These are phyloP conservation scores for Knoxia roxburghii DNA, from an alignment of 257 asterid genomes.

Conservation along the genomic window DNA sequence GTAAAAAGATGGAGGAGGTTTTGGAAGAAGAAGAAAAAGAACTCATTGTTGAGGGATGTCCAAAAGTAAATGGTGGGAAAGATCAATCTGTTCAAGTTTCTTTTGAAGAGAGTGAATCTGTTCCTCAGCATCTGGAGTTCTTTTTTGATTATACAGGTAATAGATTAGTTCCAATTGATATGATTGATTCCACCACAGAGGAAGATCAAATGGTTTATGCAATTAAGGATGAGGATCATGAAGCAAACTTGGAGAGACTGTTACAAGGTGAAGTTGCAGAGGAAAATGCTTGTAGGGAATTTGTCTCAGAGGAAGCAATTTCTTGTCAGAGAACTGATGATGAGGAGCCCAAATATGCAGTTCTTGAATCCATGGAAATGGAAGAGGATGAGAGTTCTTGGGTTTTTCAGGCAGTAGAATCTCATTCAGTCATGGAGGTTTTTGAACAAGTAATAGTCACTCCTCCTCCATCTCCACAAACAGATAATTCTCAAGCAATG, in stretches of 20 bases:
- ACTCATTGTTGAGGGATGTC: slow-evolving; percentile 23
- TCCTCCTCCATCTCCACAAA: slow-evolving; percentile 21
- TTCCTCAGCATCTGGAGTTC: slow-evolving; percentile 74
- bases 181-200: slow-evolving; percentile 49
- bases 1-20: slow-evolving; percentile 6
- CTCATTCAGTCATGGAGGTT: slow-evolving; percentile 21
- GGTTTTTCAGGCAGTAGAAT: slow-evolving; percentile 46
- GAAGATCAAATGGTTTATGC: slow-evolving; percentile 26
- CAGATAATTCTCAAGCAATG: slow-evolving; percentile 8
- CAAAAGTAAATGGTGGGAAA: slow-evolving; percentile 22
- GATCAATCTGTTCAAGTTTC: slow-evolving; percentile 58
- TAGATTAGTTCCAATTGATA: slow-evolving; percentile 56
- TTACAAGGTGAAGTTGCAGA: slow-evolving; percentile 21
- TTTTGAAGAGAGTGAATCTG: slow-evolving; percentile 33
- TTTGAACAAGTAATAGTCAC: slow-evolving; percentile 15
- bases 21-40: slow-evolving; percentile 20
- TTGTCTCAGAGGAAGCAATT: slow-evolving; percentile 24
- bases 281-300: slow-evolving; percentile 20
- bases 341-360: slow-evolving; percentile 36
- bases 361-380: slow-evolving; percentile 53
- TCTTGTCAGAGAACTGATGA: slow-evolving; percentile 32
- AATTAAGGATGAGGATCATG: slow-evolving; percentile 23
- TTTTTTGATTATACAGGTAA: slow-evolving; percentile 61
- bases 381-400: slow-evolving; percentile 58
- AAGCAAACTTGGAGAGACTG: slow-evolving; percentile 18